Base-by-base conservation (phyloP, 75 land plant species). In the Cryptomeria japonica region DNA sequence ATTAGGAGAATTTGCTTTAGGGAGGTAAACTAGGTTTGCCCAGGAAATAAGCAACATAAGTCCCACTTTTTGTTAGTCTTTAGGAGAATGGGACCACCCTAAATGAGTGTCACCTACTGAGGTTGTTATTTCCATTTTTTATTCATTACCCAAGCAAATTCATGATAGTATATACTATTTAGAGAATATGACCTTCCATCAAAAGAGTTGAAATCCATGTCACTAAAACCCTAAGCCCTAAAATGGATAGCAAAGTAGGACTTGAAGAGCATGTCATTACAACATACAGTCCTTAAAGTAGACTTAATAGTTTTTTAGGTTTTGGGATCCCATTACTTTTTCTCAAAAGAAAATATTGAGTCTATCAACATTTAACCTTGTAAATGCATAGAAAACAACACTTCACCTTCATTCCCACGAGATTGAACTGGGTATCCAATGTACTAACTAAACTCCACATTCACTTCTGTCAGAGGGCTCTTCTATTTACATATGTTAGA, bases 381-480 rank as follows among this genome's bases (percentile, higher is more conserved):
- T 79, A 3, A 5, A 19, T 41, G 42, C 37, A 79, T 22, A 42
- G 83, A 80, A 80, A 80, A 80, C 83, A 80, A 80, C 83, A 44
- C 39, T 42, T 80, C 44, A 80, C 47, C 83, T 80, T 80, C 83
- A 28, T 41, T 80, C 83, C 83, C 25, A 46, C n/a, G 83, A 80
- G 44, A 10, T 49, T 42, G 83, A 80, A 80, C 42, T 42, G n/a
- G 83, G 83, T 80, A 80, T 80, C 83, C 83, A 80, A 80, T 80
- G 83, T 37, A 47, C 2, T 80, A 22, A 25, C 47, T 22, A 41
- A 9, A 41, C 47, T 80, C 46, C 28, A 80, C 83, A 25, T 44
- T 80, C 47, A 39, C 39, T 46, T 42, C n/a, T 41, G 83, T 80
- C 83, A 80, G 83, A 80, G 12, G 39, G 22, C 76, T 41, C 83